Conservation (phyloP, 106 monocot species). For the Acorus gramineus region DNA sequence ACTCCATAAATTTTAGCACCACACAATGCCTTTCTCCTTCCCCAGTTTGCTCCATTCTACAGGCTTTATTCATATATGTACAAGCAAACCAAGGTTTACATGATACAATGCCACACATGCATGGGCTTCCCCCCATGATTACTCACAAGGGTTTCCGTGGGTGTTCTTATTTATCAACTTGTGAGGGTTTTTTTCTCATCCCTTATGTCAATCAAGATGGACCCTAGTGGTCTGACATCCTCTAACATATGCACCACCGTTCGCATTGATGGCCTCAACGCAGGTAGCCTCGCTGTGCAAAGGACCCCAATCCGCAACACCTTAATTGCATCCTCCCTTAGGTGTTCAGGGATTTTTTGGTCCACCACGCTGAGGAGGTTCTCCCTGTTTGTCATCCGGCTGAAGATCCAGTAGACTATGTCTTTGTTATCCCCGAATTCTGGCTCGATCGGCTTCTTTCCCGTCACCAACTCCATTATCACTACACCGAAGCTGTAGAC, state of each 20-base stretch:
- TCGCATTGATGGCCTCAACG: slow-evolving; percentile 18
- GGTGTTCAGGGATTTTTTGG: neutral
- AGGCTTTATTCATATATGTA: no score
- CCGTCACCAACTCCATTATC: slow-evolving; percentile 22
- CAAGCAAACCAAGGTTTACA: no score
- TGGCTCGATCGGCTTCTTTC: slow-evolving; percentile 16
- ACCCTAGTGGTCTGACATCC: neutral
- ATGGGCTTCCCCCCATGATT: no score
- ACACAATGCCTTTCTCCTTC: no score
- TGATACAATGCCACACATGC: no score
- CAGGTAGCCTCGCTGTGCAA: slow-evolving; percentile 15
- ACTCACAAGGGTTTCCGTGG: no score
- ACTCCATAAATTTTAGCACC: no score
- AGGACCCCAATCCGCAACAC: slow-evolving; percentile 15
- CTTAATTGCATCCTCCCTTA: slow-evolving; percentile 12
- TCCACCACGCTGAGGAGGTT: slow-evolving; percentile 8
- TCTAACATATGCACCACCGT: slow-evolving; percentile 21
- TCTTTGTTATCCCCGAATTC: slow-evolving; percentile 21
- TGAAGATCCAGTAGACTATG: slow-evolving; percentile 17
- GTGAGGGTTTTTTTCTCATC: no score
- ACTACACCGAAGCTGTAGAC: slow-evolving; percentile 33
- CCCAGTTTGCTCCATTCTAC: no score
- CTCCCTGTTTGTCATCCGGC: slow-evolving; percentile 4
- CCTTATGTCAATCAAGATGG: no score
- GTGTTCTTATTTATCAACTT: no score